Evolutionary conservation across 2,329 filamentous ascomycete species (phyloP), one percentile per base, ranked within the genome.

Genomic region (Nannizzia gypsea): DNA sequence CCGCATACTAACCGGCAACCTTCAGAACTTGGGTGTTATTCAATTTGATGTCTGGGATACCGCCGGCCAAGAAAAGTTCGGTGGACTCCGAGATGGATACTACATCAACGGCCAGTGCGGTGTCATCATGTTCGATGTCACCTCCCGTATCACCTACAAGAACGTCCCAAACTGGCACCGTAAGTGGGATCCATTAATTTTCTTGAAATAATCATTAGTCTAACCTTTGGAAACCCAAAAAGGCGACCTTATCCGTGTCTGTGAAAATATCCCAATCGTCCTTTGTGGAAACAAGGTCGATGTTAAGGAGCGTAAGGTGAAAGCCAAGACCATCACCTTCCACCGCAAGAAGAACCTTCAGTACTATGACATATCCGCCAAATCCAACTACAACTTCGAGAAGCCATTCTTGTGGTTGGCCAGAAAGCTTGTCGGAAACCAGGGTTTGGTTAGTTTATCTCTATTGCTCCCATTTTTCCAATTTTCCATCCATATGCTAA

Each of bases 161-260:
- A 99, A 99, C 83, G 93, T 99, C 66, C 93, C 93, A 81, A 97
- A 97, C 88, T 99, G 93, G 93, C 93, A 99, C 80, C 93, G 93
- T 96, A 86, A 57, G 57, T 64, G 42, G 59, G 13, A 34, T 13
- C 9, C 9, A 34, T 34, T 11, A 11, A 34, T 34, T 34, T 34
- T 34, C 31, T 34, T 13, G 31, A 34, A 11, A 34, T 34, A 34
- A 34, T 13, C 22, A 48, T 50, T 44, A 11, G n/a, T 13, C 22
- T 57, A 42, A 50, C 34, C 17, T 22, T 5, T 28, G 6, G 3
- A 24, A n/a, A 24, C 34, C 3, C 54, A 17, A 60, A 31, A 65
- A 96, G 90, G 91, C 82, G 93, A 99, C 74, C 86, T 99, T 84
- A 97, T 61, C 92, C 97, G 77, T 86, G 95, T 72, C 64, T 97